phyloP scores from a whole-genome alignment of 208 protist genomes.

The Trypanosoma grayi region DNA sequence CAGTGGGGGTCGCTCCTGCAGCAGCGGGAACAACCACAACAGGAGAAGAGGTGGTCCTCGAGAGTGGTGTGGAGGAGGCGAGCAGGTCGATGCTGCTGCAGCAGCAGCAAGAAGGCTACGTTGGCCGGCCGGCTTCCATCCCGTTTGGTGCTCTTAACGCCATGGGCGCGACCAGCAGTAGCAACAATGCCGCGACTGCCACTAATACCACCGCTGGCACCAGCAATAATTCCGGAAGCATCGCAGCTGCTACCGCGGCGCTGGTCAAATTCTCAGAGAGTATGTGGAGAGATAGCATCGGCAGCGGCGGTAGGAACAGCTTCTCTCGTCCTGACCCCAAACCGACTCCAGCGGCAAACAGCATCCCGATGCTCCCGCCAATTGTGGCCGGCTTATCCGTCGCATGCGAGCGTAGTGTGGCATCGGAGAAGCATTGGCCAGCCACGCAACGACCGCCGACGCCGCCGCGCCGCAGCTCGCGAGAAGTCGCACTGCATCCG shows the following conservation, averaged over 20 bases:
- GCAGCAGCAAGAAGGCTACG: no score
- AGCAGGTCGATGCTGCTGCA: no score
- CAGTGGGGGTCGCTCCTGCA: not conserved
- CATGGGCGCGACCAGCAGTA: not conserved
- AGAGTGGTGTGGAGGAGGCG: no score
- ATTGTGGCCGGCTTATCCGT: not conserved
- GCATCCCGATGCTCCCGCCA: not conserved
- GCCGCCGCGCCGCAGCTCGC: conserved; percentile 1
- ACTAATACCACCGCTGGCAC: not conserved
- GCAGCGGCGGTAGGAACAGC: not conserved
- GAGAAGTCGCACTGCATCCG: not conserved
- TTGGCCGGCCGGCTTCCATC: not conserved
- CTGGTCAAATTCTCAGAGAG: conserved; percentile 28
- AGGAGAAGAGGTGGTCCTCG: not conserved
- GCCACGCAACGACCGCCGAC: not conserved
- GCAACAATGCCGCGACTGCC: not conserved
- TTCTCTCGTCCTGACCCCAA: not conserved
- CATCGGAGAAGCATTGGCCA: not conserved
- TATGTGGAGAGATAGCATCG: conserved; percentile 25
- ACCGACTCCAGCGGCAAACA: not conserved
- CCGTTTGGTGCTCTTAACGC: not conserved
- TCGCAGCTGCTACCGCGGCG: conserved; percentile 4
- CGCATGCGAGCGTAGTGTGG: not conserved
- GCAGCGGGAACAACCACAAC: not conserved
- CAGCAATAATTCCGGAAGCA: not conserved